Evolutionary conservation across 306 rosid genomes (phyloP), one percentile per base, ranked within the genome.

Genomic region (Medicago arabica): DNA sequence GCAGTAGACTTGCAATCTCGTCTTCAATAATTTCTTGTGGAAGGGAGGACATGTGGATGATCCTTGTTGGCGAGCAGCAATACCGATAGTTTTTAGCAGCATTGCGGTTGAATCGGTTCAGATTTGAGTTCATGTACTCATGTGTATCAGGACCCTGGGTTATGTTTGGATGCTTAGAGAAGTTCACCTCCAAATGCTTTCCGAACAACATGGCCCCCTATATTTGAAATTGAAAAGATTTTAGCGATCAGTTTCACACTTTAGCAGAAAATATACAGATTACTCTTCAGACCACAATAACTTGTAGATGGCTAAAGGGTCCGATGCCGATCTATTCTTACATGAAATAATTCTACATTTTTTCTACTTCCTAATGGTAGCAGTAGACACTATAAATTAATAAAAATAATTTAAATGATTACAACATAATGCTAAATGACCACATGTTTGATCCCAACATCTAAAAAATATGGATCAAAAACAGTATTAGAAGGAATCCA

Each of bases 81-180:
- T 92, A 96, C 15, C 97, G 92, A 73, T 96, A 96, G 91, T 96
- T 96, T 83, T 96, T 96, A 17, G 97, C 98, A 68, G 99, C 99
- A 71, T 96, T 96, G 0, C 99, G 99, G 73, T 96, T 92, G 86
- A 96, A 96, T 17, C 98, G 98, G 67, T 96, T 96, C 82, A 96
- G 99, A 82, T 92, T 92, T 55, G 99, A 92, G 80, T 90, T 96
- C 61, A 82, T 17, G 46, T 92, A 96, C 80, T 96, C 99, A 0
- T 86, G 97, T 15, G 99, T 90, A 34, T 96, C 99, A 7, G 97
- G 88, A 81, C 99, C 98, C 82, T 96, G 99, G 36, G 89, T 92
- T 66, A 96, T 96, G 80, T 84, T 90, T 1, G 98, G 81, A 85
- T 89, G 89, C 87, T 96, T 96, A 9, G 99, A 96, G 82, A 85